Percentiles rank a stretch among this genome's conserved stretches.
Evolutionary conservation across 2,329 filamentous ascomycete genomes (phyloP).

Genomic region (Pseudodiploospora longispora): DNA sequence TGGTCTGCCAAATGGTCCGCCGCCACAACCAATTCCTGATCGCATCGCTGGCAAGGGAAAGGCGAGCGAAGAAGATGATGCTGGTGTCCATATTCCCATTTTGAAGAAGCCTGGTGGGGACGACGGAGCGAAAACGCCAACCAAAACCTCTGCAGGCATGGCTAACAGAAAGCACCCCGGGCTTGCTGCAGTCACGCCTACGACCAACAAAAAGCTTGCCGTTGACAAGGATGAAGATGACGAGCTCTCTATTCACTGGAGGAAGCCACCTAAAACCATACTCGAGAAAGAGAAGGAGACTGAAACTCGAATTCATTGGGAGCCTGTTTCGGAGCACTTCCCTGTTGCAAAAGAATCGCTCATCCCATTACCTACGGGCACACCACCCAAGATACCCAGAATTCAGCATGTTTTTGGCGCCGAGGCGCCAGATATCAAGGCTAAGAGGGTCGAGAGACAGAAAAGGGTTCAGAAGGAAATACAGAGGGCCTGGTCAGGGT

Average conservation of each 20-base stretch:
- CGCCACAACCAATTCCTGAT: background rate
- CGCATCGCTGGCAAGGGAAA: slow-evolving; percentile 1
- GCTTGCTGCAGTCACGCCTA: background rate
- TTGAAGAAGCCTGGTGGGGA: slow-evolving; percentile 8
- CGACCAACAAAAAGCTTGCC: background rate
- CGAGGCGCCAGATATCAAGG: slow-evolving; percentile 53
- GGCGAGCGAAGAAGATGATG: slow-evolving; percentile 5
- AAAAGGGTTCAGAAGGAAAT: slow-evolving; percentile 65
- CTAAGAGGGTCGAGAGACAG: slow-evolving; percentile 56
- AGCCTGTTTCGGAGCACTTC: slow-evolving; percentile 65
- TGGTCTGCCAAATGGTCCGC: background rate
- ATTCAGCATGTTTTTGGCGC: slow-evolving; percentile 67
- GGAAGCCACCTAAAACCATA: slow-evolving; percentile 18
- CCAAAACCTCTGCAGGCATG: slow-evolving; percentile 1
- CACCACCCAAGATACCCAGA: slow-evolving; percentile 60
- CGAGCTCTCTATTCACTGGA: slow-evolving; percentile 14
- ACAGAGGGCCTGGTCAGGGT: slow-evolving; percentile 72
- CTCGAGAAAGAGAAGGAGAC: slow-evolving; percentile 8
- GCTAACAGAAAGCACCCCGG: background rate
- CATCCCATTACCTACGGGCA: slow-evolving; percentile 66
- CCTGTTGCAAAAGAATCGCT: slow-evolving; percentile 64
- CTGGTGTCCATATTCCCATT: slow-evolving; percentile 4
- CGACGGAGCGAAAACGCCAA: slow-evolving; percentile 2
- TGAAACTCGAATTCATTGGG: slow-evolving; percentile 54
- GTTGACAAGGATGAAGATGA: background rate